Conservation (phyloP, 2,329 filamentous ascomycete species). For the Microdochium paspali region DNA sequence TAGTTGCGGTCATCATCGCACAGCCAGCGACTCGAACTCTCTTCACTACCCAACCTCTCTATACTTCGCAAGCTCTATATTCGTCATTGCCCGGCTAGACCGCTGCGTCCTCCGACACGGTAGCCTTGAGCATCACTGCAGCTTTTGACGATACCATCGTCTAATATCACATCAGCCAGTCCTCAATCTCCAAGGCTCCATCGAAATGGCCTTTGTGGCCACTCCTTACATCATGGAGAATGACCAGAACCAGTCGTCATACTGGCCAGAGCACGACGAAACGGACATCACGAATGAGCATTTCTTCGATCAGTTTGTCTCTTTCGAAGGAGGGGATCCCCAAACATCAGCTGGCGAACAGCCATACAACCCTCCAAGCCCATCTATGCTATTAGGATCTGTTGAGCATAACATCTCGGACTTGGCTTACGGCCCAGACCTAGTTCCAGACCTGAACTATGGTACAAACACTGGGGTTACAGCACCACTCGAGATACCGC, state of each 20-base stretch:
- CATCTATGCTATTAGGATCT: conserved; percentile 18
- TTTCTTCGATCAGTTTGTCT: conserved; percentile 23
- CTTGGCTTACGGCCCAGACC: not conserved
- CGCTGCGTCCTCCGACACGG: too few species aligned
- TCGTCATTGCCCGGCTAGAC: too few species aligned
- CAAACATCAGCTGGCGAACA: conserved; percentile 9
- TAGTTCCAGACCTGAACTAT: not conserved
- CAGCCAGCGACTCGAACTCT: not conserved
- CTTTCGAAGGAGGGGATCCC: conserved; percentile 19
- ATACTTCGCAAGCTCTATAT: not conserved
- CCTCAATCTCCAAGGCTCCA: not conserved
- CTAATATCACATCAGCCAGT: too few species aligned
- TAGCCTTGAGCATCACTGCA: too few species aligned
- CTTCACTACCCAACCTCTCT: not conserved
- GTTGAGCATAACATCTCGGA: conserved; percentile 7
- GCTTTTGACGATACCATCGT: too few species aligned
- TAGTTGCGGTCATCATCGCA: not conserved
- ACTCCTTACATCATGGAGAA: conserved; percentile 18
- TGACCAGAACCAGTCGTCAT: conserved; percentile 15
- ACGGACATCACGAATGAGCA: conserved; percentile 14
- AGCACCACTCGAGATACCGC: conserved; percentile 8
- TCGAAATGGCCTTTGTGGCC: conserved; percentile 18
- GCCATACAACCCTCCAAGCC: conserved; percentile 18
- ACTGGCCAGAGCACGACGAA: conserved; percentile 20
- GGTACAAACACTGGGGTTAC: not conserved